Base-by-base conservation (phyloP, 768 basidiomycete species). In the Pholiota conissans region DNA sequence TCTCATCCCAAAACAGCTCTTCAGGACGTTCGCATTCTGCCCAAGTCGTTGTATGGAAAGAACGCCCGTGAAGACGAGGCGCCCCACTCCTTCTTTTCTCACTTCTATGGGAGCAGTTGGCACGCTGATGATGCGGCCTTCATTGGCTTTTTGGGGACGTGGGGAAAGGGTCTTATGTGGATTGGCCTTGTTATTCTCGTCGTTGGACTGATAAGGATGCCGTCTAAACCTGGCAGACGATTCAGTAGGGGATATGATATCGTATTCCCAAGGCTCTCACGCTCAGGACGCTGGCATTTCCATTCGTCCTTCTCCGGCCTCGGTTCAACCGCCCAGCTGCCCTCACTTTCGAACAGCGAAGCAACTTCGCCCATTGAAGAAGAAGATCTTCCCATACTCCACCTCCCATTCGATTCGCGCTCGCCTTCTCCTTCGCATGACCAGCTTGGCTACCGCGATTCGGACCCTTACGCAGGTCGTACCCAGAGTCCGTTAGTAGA, bases 91-190 rank as follows among this genome's bases (percentile, higher is more conserved):
- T 98, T 95, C 83, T 98, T 98, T 73, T 82, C 86, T n/a, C 96
- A 99, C 72, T 96, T 86, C 76, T 99, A 98, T 66, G 96, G 95
- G 28, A 97, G 95, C 68, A 94, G 92, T 66, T 99, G 96, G 96
- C 96, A 99, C 67, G 88, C 94, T 4, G 95, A 96, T 66, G 96
- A 99, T 71, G 97, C 96, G 27, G 93, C 89, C n/a, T 97, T 98
- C 76, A 94, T 98, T 67, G 84, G 86, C 42, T 98, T 98, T 78
- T 80, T 98, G 52, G 91, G 84, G 37, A 80, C 82, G 22, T 95
- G 93, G 87, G 96, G 96, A 56, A 95, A 92, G 69, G 77, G 69
- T 37, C 71, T 97, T 61, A 91, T 98, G 90, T 93, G 90, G 86
- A 59, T 94, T 20, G 93, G 92, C 0, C 70, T 91, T 56, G 70